These are phyloP conservation scores for Bruguiera gymnorhiza DNA, from an alignment of 345 rosid species.

Conservation along the genomic window DNA sequence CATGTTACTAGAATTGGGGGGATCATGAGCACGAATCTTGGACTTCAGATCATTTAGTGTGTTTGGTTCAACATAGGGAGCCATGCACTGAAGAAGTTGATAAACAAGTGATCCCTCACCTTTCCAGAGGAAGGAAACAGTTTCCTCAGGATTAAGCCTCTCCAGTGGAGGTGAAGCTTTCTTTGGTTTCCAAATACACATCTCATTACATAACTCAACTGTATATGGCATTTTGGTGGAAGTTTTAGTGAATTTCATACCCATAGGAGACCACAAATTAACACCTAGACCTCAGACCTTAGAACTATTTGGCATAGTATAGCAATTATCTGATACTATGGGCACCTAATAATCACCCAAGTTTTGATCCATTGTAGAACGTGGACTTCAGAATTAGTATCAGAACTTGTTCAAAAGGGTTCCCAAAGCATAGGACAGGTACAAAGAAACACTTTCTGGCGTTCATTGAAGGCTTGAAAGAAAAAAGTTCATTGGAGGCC, in stretches of 20 bases:
- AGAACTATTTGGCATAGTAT: no score
- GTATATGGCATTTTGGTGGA: conserved; percentile 16
- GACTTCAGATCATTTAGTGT: conserved; percentile 62
- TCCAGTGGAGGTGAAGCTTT: conserved; percentile 94
- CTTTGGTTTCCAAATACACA: conserved; percentile 86
- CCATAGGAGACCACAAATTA: conserved; percentile 8
- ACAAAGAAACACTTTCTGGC: no score
- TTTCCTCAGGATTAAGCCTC: conserved; percentile 72
- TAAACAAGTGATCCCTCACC: conserved; percentile 86
- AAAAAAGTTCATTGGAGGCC: no score
- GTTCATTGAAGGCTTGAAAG: no score
- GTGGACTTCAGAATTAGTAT: no score
- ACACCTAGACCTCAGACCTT: conserved; percentile 1
- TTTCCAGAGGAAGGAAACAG: conserved; percentile 73
- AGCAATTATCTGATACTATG: no score
- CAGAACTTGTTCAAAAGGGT: no score
- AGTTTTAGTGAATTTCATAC: not conserved
- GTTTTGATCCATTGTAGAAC: no score
- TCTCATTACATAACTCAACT: conserved; percentile 98
- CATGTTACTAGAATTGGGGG: conserved; percentile 60
- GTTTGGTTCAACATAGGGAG: conserved; percentile 63
- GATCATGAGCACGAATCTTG: conserved; percentile 71
- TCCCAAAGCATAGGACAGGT: no score
- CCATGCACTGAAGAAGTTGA: conserved; percentile 78
- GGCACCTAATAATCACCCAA: no score